phyloP scores from a whole-genome alignment of 331 rosid species.

The Malus hybrid region DNA sequence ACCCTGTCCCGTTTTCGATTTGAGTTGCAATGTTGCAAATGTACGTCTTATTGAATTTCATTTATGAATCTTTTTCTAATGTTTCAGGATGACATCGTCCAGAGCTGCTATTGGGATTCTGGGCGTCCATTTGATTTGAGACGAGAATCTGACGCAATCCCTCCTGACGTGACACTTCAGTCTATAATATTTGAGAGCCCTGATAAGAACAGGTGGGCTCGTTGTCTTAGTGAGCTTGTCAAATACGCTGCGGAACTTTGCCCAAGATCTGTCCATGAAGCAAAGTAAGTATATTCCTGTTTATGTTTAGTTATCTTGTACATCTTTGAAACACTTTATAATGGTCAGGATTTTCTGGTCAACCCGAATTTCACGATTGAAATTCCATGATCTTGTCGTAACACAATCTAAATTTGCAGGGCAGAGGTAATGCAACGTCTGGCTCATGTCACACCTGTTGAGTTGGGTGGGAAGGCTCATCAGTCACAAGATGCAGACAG shows the following conservation, averaged over 20 bases:
- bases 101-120: conserved; percentile 94
- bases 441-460: conserved; percentile 82
- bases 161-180: conserved; percentile 88
- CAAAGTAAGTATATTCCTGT: conserved; percentile 49
- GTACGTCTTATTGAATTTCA: background rate
- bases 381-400: background rate
- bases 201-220: conserved; percentile 97
- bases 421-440: conserved; percentile 89
- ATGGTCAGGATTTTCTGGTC: background rate
- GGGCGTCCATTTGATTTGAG: conserved; percentile 91
- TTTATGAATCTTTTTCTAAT: conserved; percentile 14
- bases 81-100: conserved; percentile 92
- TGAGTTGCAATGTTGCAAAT: conserved; percentile 12
- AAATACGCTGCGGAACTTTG: conserved; percentile 95
- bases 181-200: conserved; percentile 98
- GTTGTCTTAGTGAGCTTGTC: conserved; percentile 92
- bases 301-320: background rate
- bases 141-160: conserved; percentile 90
- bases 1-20: background rate
- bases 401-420: conserved; percentile 48
- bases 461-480: conserved; percentile 97
- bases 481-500: conserved; percentile 87
- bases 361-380: background rate
- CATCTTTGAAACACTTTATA: conserved; percentile 2
- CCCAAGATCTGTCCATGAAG: conserved; percentile 88